Conservation (phyloP, 495 filamentous ascomycete genomes). For the Penicillium coffeae region DNA sequence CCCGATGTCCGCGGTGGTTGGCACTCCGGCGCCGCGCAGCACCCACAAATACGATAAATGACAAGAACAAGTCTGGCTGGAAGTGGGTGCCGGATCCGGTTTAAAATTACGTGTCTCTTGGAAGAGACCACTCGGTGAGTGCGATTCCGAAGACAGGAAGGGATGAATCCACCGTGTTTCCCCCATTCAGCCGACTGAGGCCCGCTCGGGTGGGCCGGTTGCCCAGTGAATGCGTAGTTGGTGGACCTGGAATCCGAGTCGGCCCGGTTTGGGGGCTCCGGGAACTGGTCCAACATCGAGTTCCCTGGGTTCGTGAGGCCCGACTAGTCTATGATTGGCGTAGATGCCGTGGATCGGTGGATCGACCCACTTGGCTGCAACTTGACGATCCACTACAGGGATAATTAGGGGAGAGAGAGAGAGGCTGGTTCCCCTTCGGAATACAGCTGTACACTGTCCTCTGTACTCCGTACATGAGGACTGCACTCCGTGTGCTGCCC, state of each 20-base stretch:
- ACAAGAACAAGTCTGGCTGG: background rate
- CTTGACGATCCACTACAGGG: constrained; percentile 30
- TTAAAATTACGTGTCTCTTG: constrained; percentile 18
- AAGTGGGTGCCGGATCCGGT: constrained; percentile 11
- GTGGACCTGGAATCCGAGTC: constrained; percentile 32
- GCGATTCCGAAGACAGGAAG: constrained; percentile 22
- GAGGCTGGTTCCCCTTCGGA: background rate
- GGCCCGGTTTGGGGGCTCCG: constrained; percentile 29
- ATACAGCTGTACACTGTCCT: too few species aligned
- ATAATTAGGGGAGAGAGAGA: background rate
- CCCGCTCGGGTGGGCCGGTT: constrained; percentile 6
- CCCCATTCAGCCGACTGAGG: constrained; percentile 18
- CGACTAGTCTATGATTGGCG: constrained; percentile 18
- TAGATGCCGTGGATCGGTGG: constrained; percentile 8
- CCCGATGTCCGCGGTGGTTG: background rate
- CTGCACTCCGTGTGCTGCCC: too few species aligned
- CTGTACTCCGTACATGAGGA: too few species aligned
- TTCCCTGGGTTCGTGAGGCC: constrained; percentile 8
- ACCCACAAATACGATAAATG: constrained; percentile 1
- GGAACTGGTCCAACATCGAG: constrained; percentile 20
- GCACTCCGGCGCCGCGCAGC: constrained; percentile 7
- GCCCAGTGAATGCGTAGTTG: constrained; percentile 24
- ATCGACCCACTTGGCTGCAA: constrained; percentile 17
- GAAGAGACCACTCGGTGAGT: constrained; percentile 26
- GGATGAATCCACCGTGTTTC: constrained; percentile 10